Evolutionary conservation across 306 rosid genomes (phyloP).

Genomic region (Inga leiocalycina): DNA sequence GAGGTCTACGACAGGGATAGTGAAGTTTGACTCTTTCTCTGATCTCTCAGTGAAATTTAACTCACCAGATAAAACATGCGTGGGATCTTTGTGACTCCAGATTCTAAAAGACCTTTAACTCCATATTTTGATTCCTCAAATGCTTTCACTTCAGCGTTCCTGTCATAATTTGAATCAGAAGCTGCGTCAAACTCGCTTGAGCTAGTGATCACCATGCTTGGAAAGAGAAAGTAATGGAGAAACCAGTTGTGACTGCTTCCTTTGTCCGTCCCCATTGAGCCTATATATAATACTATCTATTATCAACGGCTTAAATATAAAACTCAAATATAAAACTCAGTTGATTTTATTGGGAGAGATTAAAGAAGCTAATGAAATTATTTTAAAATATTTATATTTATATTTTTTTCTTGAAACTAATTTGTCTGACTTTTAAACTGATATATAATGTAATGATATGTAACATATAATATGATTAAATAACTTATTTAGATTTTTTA

Average conservation of each 20-base stretch:
- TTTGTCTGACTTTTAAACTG: too few relatives aligned
- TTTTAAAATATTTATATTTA: too few relatives aligned
- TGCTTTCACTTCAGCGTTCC: conserved; percentile 25
- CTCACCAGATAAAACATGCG: conserved; percentile 23
- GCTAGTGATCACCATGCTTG: conserved; percentile 17
- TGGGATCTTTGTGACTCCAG: conserved; percentile 36
- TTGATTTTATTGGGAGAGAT: too few relatives aligned
- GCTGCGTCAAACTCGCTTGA: background rate
- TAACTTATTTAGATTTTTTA: too few relatives aligned
- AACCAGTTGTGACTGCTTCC: background rate
- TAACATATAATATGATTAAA: too few relatives aligned
- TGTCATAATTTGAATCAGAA: conserved; percentile 16
- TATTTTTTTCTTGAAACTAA: too few relatives aligned
- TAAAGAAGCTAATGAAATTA: too few relatives aligned
- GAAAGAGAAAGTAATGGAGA: background rate
- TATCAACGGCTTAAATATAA: too few relatives aligned
- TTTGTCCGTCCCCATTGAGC: background rate
- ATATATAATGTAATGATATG: too few relatives aligned
- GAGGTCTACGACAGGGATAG: conserved; percentile 27
- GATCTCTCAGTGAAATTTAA: background rate
- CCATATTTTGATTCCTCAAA: conserved; percentile 43
- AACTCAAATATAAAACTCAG: too few relatives aligned
- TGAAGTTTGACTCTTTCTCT: background rate
- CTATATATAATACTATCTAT: background rate
- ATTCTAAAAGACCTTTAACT: conserved; percentile 39